phyloP scores from a whole-genome alignment of 1,284 basidiomycete species.

The Moniliophthora roreri region DNA sequence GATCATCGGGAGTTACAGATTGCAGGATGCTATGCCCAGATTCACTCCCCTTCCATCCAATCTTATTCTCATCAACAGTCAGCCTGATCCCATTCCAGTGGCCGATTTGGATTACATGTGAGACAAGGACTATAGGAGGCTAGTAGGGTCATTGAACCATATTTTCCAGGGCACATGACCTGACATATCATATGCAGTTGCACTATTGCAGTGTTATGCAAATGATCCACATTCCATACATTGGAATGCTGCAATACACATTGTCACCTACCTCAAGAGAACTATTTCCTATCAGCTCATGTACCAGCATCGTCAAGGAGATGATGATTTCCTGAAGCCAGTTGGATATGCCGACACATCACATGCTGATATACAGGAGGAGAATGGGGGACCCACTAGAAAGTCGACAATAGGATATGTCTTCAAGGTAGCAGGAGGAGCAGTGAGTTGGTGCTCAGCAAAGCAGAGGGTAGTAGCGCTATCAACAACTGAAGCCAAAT shows the following conservation, averaged over 20 bases:
- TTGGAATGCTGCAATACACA: not conserved
- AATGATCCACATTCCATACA: constrained; percentile 4
- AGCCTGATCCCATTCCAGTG: not conserved
- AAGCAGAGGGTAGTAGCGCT: constrained; percentile 21
- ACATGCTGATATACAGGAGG: not conserved
- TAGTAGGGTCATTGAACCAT: not conserved
- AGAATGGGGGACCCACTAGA: not conserved
- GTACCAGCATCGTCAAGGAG: not conserved
- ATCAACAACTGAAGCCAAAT: constrained; percentile 28
- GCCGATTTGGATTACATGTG: constrained; percentile 1
- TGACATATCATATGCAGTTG: not conserved
- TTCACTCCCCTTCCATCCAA: not conserved
- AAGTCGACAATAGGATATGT: constrained; percentile 21
- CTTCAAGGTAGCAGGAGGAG: constrained; percentile 17
- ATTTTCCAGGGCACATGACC: constrained; percentile 1
- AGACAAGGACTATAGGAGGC: constrained; percentile 2
- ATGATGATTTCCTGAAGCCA: no score
- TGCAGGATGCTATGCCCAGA: not conserved
- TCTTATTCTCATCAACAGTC: not conserved
- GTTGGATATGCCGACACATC: not conserved
- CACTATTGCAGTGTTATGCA: not conserved
- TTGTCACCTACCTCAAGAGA: not conserved
- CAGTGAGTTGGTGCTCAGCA: constrained; percentile 18
- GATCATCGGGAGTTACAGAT: not conserved
- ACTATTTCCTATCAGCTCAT: not conserved